phyloP scores from a whole-genome alignment of 2,329 filamentous ascomycete genomes.

The Sarocladium oryzae region DNA sequence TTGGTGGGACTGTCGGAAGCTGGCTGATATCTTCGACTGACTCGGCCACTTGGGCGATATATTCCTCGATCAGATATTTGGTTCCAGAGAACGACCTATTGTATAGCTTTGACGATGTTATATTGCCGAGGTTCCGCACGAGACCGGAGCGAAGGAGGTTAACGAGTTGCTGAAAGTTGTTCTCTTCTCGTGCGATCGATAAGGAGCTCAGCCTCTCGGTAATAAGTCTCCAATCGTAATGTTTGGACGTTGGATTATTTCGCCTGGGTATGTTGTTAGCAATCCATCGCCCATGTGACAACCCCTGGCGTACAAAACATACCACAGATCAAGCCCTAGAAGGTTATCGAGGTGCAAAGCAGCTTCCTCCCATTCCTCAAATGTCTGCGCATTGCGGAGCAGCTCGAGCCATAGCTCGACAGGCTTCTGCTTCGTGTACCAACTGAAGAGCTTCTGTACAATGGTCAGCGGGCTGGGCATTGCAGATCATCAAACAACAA shows the following conservation, averaged over 20 bases:
- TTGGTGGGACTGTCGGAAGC: constrained; percentile 43
- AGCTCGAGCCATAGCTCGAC: constrained; percentile 59
- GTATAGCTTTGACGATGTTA: constrained; percentile 74
- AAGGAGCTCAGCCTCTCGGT: constrained; percentile 68
- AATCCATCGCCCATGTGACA: background rate
- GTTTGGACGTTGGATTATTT: constrained; percentile 69
- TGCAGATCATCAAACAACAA: constrained; percentile 10
- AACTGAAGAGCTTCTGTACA: constrained; percentile 58
- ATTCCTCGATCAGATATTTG: constrained; percentile 86
- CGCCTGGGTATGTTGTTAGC: constrained; percentile 47
- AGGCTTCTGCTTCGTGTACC: constrained; percentile 60
- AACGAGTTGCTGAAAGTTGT: constrained; percentile 67
- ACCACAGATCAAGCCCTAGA: constrained; percentile 77
- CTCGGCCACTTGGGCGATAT: constrained; percentile 76
- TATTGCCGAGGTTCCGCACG: constrained; percentile 85
- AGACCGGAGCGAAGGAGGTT: constrained; percentile 74
- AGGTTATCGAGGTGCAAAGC: constrained; percentile 77
- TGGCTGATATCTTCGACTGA: constrained; percentile 70
- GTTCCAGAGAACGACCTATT: constrained; percentile 82
- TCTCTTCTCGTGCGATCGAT: constrained; percentile 59
- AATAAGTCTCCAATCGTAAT: constrained; percentile 85
- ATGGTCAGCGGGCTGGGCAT: constrained; percentile 18
- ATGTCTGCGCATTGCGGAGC: constrained; percentile 60
- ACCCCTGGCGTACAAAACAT: constrained; percentile 16
- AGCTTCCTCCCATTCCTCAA: constrained; percentile 83